A percentile compares a stretch with the other conserved stretches of the same genome.
phyloP scores from a whole-genome alignment of 1,284 basidiomycete species.

The Rhodotorula sp. region DNA sequence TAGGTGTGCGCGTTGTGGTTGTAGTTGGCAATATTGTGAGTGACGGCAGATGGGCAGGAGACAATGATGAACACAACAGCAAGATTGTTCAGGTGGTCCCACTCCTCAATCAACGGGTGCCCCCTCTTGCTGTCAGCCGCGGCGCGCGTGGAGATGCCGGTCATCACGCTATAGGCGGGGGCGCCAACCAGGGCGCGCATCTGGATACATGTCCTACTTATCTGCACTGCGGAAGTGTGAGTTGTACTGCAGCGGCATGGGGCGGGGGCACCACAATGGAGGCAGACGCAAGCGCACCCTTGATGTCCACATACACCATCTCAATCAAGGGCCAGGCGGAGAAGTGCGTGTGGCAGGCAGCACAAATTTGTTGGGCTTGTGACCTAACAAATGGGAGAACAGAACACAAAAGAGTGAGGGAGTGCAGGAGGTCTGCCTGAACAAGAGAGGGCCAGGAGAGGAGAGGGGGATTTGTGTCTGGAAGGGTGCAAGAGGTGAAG shows the following conservation, averaged over 20 bases:
- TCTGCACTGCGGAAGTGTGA: conserved; percentile 2
- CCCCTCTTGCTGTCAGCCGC: neutral
- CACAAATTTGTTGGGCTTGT: neutral
- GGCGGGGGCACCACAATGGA: neutral
- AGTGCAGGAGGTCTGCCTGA: too few species aligned
- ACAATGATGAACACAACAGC: conserved; percentile 3
- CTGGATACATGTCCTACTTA: conserved; percentile 12
- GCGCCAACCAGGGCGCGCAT: neutral
- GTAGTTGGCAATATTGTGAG: too few species aligned
- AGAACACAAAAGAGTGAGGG: too few species aligned
- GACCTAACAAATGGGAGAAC: neutral
- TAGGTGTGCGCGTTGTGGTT: too few species aligned
- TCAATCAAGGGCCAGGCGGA: too few species aligned
- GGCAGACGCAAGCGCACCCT: too few species aligned
- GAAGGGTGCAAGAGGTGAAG: too few species aligned
- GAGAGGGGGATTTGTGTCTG: too few species aligned
- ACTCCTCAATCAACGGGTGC: neutral
- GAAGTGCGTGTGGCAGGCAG: neutral
- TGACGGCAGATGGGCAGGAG: neutral
- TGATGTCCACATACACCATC: too few species aligned
- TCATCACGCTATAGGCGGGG: neutral
- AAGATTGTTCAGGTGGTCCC: conserved; percentile 6
- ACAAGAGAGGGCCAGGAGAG: too few species aligned
- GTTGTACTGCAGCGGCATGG: neutral
- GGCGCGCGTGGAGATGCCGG: neutral